phyloP scores from a whole-genome alignment of 2,329 filamentous ascomycete genomes.

The Apiospora kogelbergensis region DNA sequence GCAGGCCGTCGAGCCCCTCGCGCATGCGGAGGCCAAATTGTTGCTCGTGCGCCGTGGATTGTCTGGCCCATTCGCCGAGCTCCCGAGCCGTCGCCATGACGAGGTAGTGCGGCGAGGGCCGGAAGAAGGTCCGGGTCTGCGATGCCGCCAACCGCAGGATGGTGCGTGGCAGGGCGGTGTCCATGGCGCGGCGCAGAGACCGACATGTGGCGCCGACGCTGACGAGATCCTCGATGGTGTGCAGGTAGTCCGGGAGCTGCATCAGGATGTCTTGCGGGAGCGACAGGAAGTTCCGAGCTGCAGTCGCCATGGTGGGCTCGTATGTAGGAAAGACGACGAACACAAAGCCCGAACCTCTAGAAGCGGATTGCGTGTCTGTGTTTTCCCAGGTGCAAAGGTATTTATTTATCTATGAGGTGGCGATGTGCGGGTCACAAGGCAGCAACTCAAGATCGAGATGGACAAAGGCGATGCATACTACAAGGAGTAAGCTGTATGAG shows the following conservation, averaged over 20 bases:
- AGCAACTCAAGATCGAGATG: neutral
- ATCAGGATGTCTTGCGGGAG: slow-evolving; percentile 7
- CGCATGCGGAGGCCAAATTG: slow-evolving; percentile 22
- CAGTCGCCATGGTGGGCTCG: neutral
- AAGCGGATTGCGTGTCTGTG: neutral
- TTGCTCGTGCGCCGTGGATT: slow-evolving; percentile 20
- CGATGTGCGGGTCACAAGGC: neutral
- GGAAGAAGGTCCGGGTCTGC: slow-evolving; percentile 34
- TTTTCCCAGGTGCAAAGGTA: neutral
- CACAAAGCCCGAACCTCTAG: neutral
- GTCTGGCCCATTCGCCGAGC: slow-evolving; percentile 33
- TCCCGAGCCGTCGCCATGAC: slow-evolving; percentile 32
- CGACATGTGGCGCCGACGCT: slow-evolving; percentile 21
- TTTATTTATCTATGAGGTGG: neutral
- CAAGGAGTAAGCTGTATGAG: neutral
- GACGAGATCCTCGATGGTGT: slow-evolving; percentile 12
- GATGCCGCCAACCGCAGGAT: slow-evolving; percentile 33
- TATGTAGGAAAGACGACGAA: neutral
- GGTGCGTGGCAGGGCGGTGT: slow-evolving; percentile 21
- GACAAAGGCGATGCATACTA: neutral
- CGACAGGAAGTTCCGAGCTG: neutral
- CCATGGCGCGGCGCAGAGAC: slow-evolving; percentile 23
- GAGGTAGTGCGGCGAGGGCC: slow-evolving; percentile 35
- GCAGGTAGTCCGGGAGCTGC: slow-evolving; percentile 5
- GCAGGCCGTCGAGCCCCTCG: slow-evolving; percentile 31